Base-by-base conservation (phyloP, 495 filamentous ascomycete species). In the Penicillium daleae region DNA sequence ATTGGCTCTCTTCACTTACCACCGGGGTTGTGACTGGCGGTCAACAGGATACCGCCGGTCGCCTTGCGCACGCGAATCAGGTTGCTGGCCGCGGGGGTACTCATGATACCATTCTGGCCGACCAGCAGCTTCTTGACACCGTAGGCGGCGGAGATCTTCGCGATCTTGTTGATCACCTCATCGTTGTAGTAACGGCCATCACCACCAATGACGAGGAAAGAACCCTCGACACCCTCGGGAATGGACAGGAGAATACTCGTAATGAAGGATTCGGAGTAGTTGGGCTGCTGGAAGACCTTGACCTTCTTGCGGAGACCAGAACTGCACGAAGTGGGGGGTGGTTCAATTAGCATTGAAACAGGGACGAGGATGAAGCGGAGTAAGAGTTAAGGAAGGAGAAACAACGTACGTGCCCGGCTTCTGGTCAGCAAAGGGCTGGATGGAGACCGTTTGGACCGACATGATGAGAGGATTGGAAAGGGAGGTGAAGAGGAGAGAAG, bases 231-330 rank as follows among this genome's bases (percentile, higher is more conserved):
- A 63, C 95, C 96, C 78, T 99, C 95, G 42, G 95, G 95, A 70
- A 99, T 99, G 54, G 96, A 95, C 62, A 95, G 87, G 69, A 99
- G 85, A 73, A 97, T 93, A 76, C 90, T 92, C 55, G 95, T 86
- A 65, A 99, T 83, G 76, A 99, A 99, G 57, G 94, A 87, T 76
- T 99, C 96, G 79, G 90, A 92, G 83, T 99, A 99, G 75, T 99
- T 85, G 53, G 88, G 85, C 78, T 97, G 83, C 76, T 99, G 92
- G 84, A 99, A 99, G 74, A 97, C 90, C 73, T 89, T 91, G 78
- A 98, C 96, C 86, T 97, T 99, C 82, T 99, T 99, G 64, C 95
- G 92, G 69, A 99, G 90, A 70, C 95, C 95, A 64, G 95, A 99
- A 68, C 95, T 98, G 69, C 60, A 65, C 26, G 48, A 48, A 48